Evolutionary conservation across 139 green algal species (phyloP), one percentile per base, ranked within the genome.

Genomic region (Auxenochlorella protothecoides): DNA sequence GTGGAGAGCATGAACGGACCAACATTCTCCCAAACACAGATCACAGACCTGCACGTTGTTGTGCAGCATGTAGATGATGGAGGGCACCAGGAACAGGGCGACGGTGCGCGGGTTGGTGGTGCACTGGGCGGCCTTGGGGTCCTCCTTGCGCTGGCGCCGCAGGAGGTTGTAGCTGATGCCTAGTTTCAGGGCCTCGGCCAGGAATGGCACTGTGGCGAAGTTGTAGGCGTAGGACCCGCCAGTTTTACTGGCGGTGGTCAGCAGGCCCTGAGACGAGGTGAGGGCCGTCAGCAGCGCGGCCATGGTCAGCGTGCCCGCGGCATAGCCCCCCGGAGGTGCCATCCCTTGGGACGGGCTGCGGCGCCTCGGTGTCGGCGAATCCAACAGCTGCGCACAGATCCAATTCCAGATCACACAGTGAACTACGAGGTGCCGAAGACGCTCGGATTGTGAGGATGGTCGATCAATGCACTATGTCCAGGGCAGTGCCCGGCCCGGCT

Each of bases 1-100:
- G 1, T 44, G 27, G 27, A 44, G 27, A 44, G 27, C 27, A 44
- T 44, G 27, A 1, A 44, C 27, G 1, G 27, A 44, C 27, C 27
- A 44, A 44, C 27, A 44, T 44, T 44, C 27, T 44, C 27, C 27
- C 27, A 44, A 44, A 44, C 27, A 44, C 27, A 44, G 27, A 44
- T 44, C 27, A 44, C 56, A 11, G 9, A 65, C 69, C 76, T 87
- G 79, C 8, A 89, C 76, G 61, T 90, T 90, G 75, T 90, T 90
- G 76, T 86, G 78, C 6, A 88, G 27, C 70, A 85, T 80, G 72
- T 90, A 90, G 44, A 90, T 84, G 64, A 89, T 66, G 52, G 81
- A 85, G n/a, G 84, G 84, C 11, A 90, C 80, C 11, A 75, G 76
- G 72, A 84, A 90, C 5, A 88, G 77, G 11, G 55, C 12, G 0